A percentile compares a stretch with the other conserved stretches of the same genome.
Conservation (phyloP, 305 asterid species). For the Fraxinus xanthoxyloides region DNA sequence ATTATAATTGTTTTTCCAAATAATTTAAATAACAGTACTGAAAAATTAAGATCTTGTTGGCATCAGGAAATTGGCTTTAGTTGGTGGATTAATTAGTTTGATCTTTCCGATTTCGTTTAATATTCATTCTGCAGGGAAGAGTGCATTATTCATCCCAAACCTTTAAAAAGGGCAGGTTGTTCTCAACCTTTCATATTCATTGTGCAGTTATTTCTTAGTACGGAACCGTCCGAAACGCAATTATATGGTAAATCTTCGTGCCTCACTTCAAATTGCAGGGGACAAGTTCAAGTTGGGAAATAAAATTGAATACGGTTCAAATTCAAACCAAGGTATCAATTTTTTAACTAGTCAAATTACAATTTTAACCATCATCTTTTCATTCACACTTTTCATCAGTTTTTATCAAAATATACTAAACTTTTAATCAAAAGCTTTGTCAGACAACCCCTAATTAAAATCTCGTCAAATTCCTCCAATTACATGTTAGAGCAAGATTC, state of each 20-base stretch:
- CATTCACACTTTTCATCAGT: too few species aligned
- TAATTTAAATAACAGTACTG: background rate
- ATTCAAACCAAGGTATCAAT: too few species aligned
- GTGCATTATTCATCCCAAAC: background rate
- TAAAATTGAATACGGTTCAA: too few species aligned
- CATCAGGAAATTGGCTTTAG: background rate
- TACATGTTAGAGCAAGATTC: background rate
- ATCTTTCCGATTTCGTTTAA: background rate
- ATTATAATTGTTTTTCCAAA: background rate
- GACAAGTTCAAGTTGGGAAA: background rate
- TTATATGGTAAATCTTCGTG: background rate
- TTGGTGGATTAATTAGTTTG: background rate
- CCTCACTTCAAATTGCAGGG: background rate
- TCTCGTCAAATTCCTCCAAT: background rate
- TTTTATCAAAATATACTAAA: too few species aligned
- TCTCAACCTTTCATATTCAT: background rate
- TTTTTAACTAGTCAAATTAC: too few species aligned
- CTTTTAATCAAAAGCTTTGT: too few species aligned
- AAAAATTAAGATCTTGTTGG: background rate
- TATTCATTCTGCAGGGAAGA: background rate
- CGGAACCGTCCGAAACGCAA: background rate
- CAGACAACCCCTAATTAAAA: background rate
- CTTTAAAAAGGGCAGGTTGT: background rate
- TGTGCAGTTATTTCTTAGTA: background rate
- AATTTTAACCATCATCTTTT: too few species aligned